Evolutionary conservation across 1,284 basidiomycete genomes (phyloP), one percentile per base, ranked within the genome.

Genomic region (Cryptococcus sp.): DNA sequence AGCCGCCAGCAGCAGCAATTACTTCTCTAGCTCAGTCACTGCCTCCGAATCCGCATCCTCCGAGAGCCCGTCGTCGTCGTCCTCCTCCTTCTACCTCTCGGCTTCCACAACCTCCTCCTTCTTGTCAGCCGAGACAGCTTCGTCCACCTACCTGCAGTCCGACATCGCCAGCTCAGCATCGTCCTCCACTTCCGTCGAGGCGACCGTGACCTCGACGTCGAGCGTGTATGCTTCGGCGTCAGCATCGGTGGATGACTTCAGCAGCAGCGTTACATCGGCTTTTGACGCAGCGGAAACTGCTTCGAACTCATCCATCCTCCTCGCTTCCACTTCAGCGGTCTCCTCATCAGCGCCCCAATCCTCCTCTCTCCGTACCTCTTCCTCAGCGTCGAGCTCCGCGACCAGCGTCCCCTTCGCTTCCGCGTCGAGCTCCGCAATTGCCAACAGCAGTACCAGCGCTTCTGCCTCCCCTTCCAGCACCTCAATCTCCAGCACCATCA

Each of bases 271-370:
- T 35, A 10, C 30, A 4, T 35, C 30, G 10, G 30, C 30, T 35
- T 63, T 62, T 80, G 53, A 50, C 50, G 41, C 54, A 42, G 27
- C 54, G 6, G 40, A 41, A 11, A 17, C 42, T 22, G 6, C 46
- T 50, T 45, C 45, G 38, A 38, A 49, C 48, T 46, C 57, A 25
- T 60, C 54, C 30, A 35, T 8, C 30, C 30, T 35, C 43, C 30
- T 30, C 35, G 30, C 30, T 10, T 35, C 30, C 30, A 35, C 30
- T 10, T 35, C 30, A 10, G 30, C 30, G 8, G 10, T 10, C 27
- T 30, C 27, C 27, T 10, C 27, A 4, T 30, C 27, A 4, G 27
- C 27, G 27, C 27, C 4, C 5, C 5, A 5, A 30, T 35, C 30
- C 8, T 35, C 30, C 30, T 35, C 30, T 13, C 30, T 35, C 30